phyloP scores from a whole-genome alignment of 2,329 filamentous ascomycete species.

The Ceratocystiopsis sp. region DNA sequence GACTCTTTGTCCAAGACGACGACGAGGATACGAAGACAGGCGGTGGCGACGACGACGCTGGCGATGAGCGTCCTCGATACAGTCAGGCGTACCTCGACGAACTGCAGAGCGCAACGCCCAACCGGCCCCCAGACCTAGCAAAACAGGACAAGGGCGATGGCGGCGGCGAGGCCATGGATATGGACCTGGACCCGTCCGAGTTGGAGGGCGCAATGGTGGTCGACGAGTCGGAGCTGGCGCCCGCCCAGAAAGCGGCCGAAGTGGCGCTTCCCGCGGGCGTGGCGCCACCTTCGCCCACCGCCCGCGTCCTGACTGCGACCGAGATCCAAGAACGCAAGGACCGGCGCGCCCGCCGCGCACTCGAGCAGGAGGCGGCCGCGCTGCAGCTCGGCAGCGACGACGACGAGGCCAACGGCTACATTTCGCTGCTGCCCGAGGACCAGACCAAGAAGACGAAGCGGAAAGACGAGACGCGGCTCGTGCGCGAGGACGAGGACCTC shows the following conservation, averaged over 20 bases:
- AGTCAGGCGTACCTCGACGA: constrained; percentile 76
- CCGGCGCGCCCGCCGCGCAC: constrained; percentile 63
- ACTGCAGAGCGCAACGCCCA: constrained; percentile 70
- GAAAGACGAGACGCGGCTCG: constrained; percentile 55
- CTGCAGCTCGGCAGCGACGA: constrained; percentile 47
- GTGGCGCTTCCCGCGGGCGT: constrained; percentile 9
- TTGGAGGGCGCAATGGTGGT: constrained; percentile 50
- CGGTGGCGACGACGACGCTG: constrained; percentile 13
- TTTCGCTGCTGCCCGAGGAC: constrained; percentile 15
- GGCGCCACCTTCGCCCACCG: constrained; percentile 15
- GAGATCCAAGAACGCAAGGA: constrained; percentile 88
- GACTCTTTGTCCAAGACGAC: constrained; percentile 18
- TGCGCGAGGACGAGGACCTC: constrained; percentile 78
- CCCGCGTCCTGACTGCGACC: constrained; percentile 55
- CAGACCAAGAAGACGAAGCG: constrained; percentile 22
- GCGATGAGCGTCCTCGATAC: constrained; percentile 61
- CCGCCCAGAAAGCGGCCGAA: constrained; percentile 3
- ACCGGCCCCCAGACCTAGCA: constrained; percentile 51
- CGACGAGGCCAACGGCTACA: constrained; percentile 19
- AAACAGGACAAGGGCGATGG: constrained; percentile 18
- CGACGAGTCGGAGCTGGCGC: constrained; percentile 24
- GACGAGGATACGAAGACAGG: constrained; percentile 35
- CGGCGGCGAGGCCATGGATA: constrained; percentile 30
- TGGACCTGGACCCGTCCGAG: constrained; percentile 41
- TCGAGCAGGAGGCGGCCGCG: constrained; percentile 38